A percentile compares a stretch with the other conserved stretches of the same genome.
phyloP scores from a whole-genome alignment of 2,329 filamentous ascomycete genomes.

The Mycocentrospora acerina region DNA sequence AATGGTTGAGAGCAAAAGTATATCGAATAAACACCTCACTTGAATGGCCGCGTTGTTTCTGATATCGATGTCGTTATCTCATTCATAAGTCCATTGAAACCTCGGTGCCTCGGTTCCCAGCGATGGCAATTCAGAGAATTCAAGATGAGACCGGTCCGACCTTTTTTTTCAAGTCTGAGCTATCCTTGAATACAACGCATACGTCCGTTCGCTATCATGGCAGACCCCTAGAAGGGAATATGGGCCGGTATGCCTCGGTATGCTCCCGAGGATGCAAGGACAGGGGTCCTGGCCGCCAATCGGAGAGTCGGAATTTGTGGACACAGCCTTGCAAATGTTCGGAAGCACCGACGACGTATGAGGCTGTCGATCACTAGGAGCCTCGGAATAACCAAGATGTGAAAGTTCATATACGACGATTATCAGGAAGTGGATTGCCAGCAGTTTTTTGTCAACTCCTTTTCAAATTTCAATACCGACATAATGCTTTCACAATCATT shows the following conservation, averaged over 20 bases:
- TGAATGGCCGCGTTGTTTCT: constrained; percentile 9
- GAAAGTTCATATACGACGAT: neutral
- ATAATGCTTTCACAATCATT: constrained; percentile 25
- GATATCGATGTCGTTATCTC: constrained; percentile 9
- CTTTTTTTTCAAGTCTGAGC: constrained; percentile 6
- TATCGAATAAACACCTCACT: constrained; percentile 3
- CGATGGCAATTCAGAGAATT: constrained; percentile 4
- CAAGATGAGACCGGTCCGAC: constrained; percentile 6
- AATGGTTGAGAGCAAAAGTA: too few relatives aligned
- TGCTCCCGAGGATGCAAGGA: constrained; percentile 5
- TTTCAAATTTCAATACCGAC: constrained; percentile 2
- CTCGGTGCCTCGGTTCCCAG: constrained; percentile 8
- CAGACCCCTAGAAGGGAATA: constrained; percentile 8
- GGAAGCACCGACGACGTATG: neutral
- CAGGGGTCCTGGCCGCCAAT: constrained; percentile 7
- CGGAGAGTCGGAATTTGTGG: constrained; percentile 1
- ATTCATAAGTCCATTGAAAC: neutral
- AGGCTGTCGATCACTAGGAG: too few relatives aligned
- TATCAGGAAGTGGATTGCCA: neutral
- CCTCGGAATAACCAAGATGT: neutral
- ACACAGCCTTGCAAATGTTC: constrained; percentile 7
- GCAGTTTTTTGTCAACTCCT: constrained; percentile 1
- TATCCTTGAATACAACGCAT: constrained; percentile 1
- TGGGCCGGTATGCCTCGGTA: constrained; percentile 8
- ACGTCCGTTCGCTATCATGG: constrained; percentile 8